Evolutionary conservation across 176 grass and related monocot genomes (phyloP), one percentile per base, ranked within the genome.

Genomic region (Ampelocalamus luodianensis): DNA sequence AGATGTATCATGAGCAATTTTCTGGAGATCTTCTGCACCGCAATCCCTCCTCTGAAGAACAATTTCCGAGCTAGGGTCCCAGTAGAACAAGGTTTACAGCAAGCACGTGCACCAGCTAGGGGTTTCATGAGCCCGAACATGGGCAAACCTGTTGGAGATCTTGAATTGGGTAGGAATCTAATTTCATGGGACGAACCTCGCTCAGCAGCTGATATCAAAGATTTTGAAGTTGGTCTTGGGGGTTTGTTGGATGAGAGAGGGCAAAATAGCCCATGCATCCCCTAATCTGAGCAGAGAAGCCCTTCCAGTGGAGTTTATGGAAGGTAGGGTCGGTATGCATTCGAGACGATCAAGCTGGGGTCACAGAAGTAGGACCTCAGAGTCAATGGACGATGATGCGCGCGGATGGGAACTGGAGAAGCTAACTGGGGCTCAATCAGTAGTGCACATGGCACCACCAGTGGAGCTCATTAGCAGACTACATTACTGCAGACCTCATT

Each of bases 91-190:
- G 83, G 89, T 62, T 62, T 29, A 29, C 93, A 95, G 62, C 93
- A 94, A 82, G 6, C 71, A 38, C 71, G 79, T 6, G 81, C 87
- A 42, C 82, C 85, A 37, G 39, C 87, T 29, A 86, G 92, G 48
- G 85, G 95, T 43, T 95, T 97, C 85, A 95, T 97, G 87, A 97
- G 95, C 29, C 29, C 83, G 13, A 95, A 93, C 84, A 93, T 97
- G 95, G 95, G 95, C 44, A 97, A 88, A 82, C 87, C 29, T 18
- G 74, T 88, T 48, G 95, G 90, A 39, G 95, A 91, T 65, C 71
- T 97, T 63, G 95, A 95, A 80, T 64, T 95, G 87, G 95, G 88
- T 15, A 94, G 90, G 76, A 97, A 97, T 85, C 87, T 91, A 5
- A 39, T 95, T 62, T 89, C 92, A 83, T 97, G 95, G 95, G 95